phyloP scores from a whole-genome alignment of 495 filamentous ascomycete genomes.

The Penicillium steckii region DNA sequence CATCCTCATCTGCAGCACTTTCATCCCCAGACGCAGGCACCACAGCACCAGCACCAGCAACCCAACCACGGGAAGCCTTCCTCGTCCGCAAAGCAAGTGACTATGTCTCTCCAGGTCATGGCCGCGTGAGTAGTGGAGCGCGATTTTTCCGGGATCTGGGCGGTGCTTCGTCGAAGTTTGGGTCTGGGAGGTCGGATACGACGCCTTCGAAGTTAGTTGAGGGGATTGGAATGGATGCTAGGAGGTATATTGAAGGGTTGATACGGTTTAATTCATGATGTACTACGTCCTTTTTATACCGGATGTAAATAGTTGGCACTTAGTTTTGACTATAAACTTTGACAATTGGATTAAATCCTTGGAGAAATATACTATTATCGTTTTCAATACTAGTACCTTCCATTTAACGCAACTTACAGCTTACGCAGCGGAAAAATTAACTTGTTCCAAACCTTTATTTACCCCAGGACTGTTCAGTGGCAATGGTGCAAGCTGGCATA shows the following conservation, averaged over 20 bases:
- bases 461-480: too few relatives aligned
- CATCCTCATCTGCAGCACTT: constrained; percentile 16
- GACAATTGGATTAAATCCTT: too few relatives aligned
- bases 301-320: not conserved
- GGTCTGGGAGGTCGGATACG: constrained; percentile 38
- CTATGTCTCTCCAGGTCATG: constrained; percentile 35
- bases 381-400: too few relatives aligned
- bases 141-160: constrained; percentile 50
- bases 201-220: constrained; percentile 70
- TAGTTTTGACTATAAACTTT: too few relatives aligned
- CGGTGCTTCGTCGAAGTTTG: constrained; percentile 30
- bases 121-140: constrained; percentile 40
- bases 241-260: constrained; percentile 80
- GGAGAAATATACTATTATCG: too few relatives aligned
- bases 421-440: too few relatives aligned
- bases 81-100: constrained; percentile 79
- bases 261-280: constrained; percentile 69
- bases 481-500: too few relatives aligned
- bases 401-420: too few relatives aligned
- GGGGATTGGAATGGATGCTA: constrained; percentile 84
- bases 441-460: too few relatives aligned
- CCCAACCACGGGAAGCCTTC: constrained; percentile 67
- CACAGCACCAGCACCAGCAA: not conserved
- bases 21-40: constrained; percentile 19
- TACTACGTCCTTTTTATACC: constrained; percentile 1